Base-by-base conservation (phyloP, 192 early-diverging fungal genomes). In the Linnemannia zychae region DNA sequence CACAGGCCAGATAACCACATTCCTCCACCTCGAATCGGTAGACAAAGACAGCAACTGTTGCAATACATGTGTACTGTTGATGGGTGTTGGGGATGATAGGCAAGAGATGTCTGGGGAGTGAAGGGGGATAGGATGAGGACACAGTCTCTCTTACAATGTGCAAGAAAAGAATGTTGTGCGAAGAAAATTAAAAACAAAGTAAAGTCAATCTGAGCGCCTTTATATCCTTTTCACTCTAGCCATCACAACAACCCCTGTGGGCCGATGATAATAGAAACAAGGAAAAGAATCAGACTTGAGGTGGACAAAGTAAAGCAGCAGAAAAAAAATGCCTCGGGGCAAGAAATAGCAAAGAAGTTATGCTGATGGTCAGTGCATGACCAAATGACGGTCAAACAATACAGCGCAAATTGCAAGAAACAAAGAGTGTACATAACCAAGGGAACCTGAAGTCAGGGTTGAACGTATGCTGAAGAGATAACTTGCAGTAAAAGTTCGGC, bases 11-110 rank as follows among this genome's bases (percentile, higher is more conserved):
- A 52, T 5, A 75, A 67, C 67, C 65, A 81, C 66, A 81, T 75
- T 18, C 72, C 73, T 31, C 79, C 72, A 4, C 72, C 72, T 31
- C 79, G 72, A 31, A 81, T 66, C 17, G 79, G 73, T 2, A 81
- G 67, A 46, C 79, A 81, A 2, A 81, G n/a, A 20, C 79, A 81
- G 28, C 79, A 74, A 44, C 75, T 81, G 52, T 75, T 81, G 73
- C 67, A 73, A 20, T 52, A 73, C 77, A 78, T 78, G n/a, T 31
- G 36, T 47, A 1, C 44, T 65, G n/a, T 20, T 6, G 66, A 31
- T 67, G 3, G 66, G 66, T 67, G 16, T 60, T 7, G 16, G 17
- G 13, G 3, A n/a, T 28, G 20, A n/a, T n/a, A 0, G 37, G 17
- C 46, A 46, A 12, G 22, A n/a, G 22, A 1, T 3, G n/a, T 60